These are phyloP conservation scores for Corchorus capsularis DNA, from an alignment of 345 rosid genomes.

Conservation along the genomic window DNA sequence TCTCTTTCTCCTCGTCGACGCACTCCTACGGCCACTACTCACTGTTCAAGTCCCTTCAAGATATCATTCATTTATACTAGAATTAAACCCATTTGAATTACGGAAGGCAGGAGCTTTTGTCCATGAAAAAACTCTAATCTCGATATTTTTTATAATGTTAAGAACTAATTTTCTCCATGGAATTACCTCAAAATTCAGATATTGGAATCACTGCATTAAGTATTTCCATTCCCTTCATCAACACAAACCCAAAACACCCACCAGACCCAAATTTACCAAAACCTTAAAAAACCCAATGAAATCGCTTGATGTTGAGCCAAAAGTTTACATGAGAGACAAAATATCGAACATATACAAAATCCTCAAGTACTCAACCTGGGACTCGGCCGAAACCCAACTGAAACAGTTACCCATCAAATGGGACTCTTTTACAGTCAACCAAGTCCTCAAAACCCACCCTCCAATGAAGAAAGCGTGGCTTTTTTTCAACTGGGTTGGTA, in stretches of 20 bases:
- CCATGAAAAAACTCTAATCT: not conserved
- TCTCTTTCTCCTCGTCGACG: not conserved
- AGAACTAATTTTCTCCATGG: slow-evolving; percentile 16
- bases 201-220: slow-evolving; percentile 26
- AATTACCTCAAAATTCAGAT: slow-evolving; percentile 20
- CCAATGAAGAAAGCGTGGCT: slow-evolving; percentile 96
- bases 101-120: not conserved
- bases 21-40: no score
- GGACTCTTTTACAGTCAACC: slow-evolving; percentile 82
- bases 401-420: slow-evolving; percentile 49
- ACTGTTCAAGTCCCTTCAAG: not conserved
- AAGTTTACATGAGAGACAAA: slow-evolving; percentile 51
- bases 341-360: slow-evolving; percentile 58
- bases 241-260: slow-evolving; percentile 34
- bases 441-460: slow-evolving; percentile 79
- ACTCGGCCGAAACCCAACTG: slow-evolving; percentile 63
- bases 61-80: not conserved
- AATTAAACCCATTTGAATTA: not conserved
- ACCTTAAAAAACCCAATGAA: slow-evolving; percentile 26
- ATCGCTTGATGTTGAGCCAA: slow-evolving; percentile 29
- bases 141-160: slow-evolving; percentile 34
- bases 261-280: slow-evolving; percentile 17
- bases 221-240: slow-evolving; percentile 41
- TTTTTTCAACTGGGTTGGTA: slow-evolving; percentile 76
- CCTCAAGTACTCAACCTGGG: slow-evolving; percentile 81